Percentiles rank a stretch among this genome's conserved stretches.
These are phyloP conservation scores for Aspergillus aculeatinus DNA, from an alignment of 2,329 filamentous ascomycete species.

Conservation along the genomic window DNA sequence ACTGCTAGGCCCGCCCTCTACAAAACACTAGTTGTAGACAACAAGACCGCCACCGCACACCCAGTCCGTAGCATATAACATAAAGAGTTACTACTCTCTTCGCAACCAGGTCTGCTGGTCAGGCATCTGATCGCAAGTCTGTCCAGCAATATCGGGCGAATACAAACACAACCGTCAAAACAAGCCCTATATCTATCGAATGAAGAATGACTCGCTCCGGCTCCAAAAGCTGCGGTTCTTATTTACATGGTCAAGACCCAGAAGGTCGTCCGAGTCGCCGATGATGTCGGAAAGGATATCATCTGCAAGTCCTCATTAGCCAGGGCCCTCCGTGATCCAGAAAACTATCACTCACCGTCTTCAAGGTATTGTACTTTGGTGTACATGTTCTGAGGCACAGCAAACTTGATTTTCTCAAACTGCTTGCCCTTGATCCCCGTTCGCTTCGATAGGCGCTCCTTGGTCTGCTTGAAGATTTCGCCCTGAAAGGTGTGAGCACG, in stretches of 20 bases:
- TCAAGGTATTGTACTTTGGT: conserved; percentile 78
- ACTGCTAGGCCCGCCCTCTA: conserved; percentile 2
- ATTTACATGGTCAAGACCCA: conserved; percentile 66
- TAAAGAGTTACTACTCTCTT: conserved; percentile 4
- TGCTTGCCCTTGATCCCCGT: conserved; percentile 97
- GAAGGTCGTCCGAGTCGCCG: conserved; percentile 76
- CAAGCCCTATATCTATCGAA: conserved; percentile 46
- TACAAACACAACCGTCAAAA: conserved; percentile 2
- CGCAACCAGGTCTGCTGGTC: background rate
- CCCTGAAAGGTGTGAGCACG: conserved; percentile 51
- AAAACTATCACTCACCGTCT: conserved; percentile 66
- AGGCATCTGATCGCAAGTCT: background rate
- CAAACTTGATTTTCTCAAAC: conserved; percentile 98
- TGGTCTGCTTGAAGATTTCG: conserved; percentile 86
- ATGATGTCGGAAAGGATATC: conserved; percentile 55
- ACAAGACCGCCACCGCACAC: background rate
- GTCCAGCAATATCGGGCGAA: conserved; percentile 1
- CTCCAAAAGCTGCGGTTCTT: conserved; percentile 60
- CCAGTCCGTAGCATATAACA: background rate
- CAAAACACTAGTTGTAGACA: background rate
- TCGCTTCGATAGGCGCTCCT: conserved; percentile 87
- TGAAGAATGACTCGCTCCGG: conserved; percentile 64
- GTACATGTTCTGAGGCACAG: conserved; percentile 69
- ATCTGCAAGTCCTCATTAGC: conserved; percentile 31
- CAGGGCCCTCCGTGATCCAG: background rate